Percentiles rank a stretch among this genome's conserved stretches.
These are phyloP conservation scores for Thalassiosira mediterranea DNA, from an alignment of 352 stramenopile species.

Conservation along the genomic window DNA sequence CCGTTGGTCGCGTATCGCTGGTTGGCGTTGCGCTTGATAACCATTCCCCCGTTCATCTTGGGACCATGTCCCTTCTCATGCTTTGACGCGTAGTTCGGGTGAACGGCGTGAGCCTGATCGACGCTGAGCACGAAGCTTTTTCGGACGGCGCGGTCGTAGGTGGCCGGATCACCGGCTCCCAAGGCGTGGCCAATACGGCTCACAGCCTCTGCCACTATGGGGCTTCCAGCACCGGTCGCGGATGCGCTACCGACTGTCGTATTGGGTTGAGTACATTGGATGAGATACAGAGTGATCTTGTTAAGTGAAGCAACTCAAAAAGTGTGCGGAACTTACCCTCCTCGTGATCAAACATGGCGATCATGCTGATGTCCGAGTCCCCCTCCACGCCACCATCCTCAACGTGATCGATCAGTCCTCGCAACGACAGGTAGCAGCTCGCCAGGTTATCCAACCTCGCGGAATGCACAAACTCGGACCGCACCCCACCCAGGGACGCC, in stretches of 20 bases:
- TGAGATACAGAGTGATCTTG: no score
- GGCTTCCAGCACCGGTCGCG: slow-evolving; percentile 71
- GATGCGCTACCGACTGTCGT: slow-evolving; percentile 42
- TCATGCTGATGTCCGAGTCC: slow-evolving; percentile 86
- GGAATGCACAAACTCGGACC: slow-evolving; percentile 96
- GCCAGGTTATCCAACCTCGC: slow-evolving; percentile 97
- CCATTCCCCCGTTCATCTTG: slow-evolving; percentile 91
- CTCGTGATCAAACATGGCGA: slow-evolving; percentile 98
- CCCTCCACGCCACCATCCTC: slow-evolving; percentile 46
- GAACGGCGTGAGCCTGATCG: slow-evolving; percentile 97
- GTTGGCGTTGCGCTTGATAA: slow-evolving; percentile 99
- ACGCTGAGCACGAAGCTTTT: slow-evolving; percentile 71
- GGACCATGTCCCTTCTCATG: slow-evolving; percentile 94
- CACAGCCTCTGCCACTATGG: slow-evolving; percentile 78
- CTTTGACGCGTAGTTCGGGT: slow-evolving; percentile 96
- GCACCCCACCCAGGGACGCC: slow-evolving; percentile 89
- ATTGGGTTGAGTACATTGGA: no score
- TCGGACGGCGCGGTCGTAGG: slow-evolving; percentile 57
- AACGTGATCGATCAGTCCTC: slow-evolving; percentile 88
- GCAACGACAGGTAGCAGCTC: slow-evolving; percentile 91
- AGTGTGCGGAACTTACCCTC: no score
- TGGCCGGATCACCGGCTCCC: slow-evolving; percentile 20
- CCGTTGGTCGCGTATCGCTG: slow-evolving; percentile 96
- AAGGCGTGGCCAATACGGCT: slow-evolving; percentile 72
- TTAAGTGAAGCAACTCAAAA: no score